phyloP scores from a whole-genome alignment of 441 rosid genomes.

The Populus trichocarpa region DNA sequence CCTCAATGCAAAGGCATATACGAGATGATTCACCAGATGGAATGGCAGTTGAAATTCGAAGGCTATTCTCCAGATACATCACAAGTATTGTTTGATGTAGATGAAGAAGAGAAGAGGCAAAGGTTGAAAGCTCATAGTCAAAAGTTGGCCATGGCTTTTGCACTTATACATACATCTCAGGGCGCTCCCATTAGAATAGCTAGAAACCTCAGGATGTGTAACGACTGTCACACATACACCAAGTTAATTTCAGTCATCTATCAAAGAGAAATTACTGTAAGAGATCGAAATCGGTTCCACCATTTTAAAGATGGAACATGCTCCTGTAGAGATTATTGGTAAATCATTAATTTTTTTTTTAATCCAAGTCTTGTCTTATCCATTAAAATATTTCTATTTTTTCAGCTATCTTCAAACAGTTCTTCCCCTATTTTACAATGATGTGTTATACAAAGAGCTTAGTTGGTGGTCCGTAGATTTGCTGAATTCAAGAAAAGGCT shows the following conservation, averaged over 20 bases:
- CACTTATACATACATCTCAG: conserved; percentile 45
- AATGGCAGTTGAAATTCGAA: conserved; percentile 58
- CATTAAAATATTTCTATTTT: not conserved
- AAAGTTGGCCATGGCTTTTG: conserved; percentile 80
- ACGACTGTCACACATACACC: conserved; percentile 72
- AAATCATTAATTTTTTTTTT: not conserved
- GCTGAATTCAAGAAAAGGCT: too few species aligned
- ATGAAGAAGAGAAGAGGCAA: conserved; percentile 65
- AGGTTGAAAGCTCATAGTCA: conserved; percentile 75
- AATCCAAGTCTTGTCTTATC: not conserved
- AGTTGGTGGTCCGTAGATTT: not conserved
- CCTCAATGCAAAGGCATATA: conserved; percentile 34
- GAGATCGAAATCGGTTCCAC: conserved; percentile 68
- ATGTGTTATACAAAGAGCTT: not conserved
- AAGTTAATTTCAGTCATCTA: conserved; percentile 58
- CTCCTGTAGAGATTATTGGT: conserved; percentile 85
- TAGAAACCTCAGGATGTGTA: conserved; percentile 77
- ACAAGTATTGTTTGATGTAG: conserved; percentile 51
- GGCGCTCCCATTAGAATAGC: conserved; percentile 51
- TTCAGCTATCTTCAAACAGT: not conserved
- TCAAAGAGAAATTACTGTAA: conserved; percentile 55
- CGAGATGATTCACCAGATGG: conserved; percentile 68
- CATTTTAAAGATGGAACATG: conserved; percentile 76
- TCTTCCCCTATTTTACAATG: not conserved
- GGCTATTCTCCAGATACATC: conserved; percentile 55